Conservation (phyloP, 2,329 filamentous ascomycete species). For the Lasiodiplodia theobromae region DNA sequence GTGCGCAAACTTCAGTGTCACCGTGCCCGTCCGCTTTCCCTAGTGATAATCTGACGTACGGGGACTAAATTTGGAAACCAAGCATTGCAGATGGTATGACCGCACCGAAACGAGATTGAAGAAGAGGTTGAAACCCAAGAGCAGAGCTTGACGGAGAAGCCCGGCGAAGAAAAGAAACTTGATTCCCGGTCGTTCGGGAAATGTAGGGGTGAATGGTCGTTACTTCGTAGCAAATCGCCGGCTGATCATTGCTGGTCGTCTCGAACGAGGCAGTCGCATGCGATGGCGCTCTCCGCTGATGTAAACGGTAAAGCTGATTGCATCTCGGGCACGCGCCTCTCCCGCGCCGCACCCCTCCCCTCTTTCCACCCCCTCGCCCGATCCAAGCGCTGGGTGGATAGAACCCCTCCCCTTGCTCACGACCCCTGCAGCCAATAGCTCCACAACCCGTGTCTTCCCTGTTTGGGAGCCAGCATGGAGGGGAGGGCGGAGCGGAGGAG, state of each 20-base stretch:
- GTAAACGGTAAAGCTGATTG: background rate
- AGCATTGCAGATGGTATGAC: background rate
- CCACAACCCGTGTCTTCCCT: conserved; percentile 1
- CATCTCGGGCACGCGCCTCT: background rate
- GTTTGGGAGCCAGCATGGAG: background rate
- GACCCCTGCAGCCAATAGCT: conserved; percentile 7
- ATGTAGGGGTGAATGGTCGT: conserved; percentile 1
- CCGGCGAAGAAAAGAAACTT: background rate
- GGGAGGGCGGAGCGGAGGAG: background rate
- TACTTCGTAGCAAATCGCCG: conserved; percentile 9
- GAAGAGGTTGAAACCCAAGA: background rate
- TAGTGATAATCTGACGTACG: background rate
- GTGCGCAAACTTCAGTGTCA: background rate
- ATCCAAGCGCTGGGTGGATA: background rate
- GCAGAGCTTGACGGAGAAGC: background rate
- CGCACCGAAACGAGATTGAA: background rate
- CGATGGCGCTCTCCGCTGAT: conserved; percentile 2
- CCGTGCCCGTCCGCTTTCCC: background rate
- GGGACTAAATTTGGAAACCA: background rate
- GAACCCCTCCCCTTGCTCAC: background rate
- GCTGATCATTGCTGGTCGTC: background rate
- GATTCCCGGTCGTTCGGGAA: background rate
- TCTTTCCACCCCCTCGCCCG: background rate
- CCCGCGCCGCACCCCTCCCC: background rate
- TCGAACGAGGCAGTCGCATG: background rate